Conservation (phyloP, 768 basidiomycete genomes). For the Naganishia friedmannii region DNA sequence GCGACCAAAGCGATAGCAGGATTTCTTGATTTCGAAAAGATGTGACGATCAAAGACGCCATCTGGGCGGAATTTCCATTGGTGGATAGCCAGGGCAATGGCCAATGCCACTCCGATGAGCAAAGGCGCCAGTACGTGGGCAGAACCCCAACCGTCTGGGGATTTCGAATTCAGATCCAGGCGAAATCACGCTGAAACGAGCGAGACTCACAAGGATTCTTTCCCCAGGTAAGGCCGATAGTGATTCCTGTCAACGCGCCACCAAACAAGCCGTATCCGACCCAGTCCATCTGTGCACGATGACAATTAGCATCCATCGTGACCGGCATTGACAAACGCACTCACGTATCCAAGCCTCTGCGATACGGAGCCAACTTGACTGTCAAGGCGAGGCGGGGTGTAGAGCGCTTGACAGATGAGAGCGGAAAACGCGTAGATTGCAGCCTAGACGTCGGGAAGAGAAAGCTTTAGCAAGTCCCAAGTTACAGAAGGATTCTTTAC, state of each 20-base stretch:
- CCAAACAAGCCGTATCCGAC: constrained; percentile 16
- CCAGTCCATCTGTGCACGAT: constrained; percentile 13
- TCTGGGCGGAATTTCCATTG: constrained; percentile 12
- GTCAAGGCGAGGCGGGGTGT: constrained; percentile 8
- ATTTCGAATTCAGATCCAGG: neutral
- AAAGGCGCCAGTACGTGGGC: constrained; percentile 18
- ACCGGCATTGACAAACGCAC: neutral
- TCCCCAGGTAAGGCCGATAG: constrained; percentile 14
- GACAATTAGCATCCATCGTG: neutral
- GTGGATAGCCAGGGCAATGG: neutral
- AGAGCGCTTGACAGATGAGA: constrained; percentile 16
- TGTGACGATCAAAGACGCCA: constrained; percentile 19
- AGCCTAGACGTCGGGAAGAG: neutral
- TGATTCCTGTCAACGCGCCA: neutral
- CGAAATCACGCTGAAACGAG: neutral
- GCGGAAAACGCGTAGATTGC: constrained; percentile 7
- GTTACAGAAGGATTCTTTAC: neutral
- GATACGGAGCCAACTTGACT: constrained; percentile 1
- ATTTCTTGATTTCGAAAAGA: constrained; percentile 19
- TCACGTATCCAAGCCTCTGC: constrained; percentile 4
- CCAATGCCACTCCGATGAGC: constrained; percentile 17
- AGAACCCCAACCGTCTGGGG: constrained; percentile 8
- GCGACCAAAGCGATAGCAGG: constrained; percentile 9
- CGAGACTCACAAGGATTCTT: constrained; percentile 19
- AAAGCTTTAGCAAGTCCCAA: neutral